phyloP scores from a whole-genome alignment of 768 basidiomycete species.

The Panus rudis region DNA sequence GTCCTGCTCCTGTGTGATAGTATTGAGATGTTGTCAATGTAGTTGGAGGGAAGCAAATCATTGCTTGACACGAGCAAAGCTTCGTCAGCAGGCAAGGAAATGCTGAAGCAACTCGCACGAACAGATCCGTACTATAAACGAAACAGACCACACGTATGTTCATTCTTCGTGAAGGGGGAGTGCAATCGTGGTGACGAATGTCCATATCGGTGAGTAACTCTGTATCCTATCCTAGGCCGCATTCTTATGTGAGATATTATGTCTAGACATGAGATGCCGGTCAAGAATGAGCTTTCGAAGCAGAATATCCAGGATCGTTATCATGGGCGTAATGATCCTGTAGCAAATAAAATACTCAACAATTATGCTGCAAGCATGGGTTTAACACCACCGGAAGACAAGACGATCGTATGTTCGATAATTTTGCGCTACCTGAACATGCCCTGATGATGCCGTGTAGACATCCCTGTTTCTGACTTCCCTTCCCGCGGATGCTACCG shows the following conservation, averaged over 20 bases:
- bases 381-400: constrained; percentile 84
- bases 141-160: constrained; percentile 89
- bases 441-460: constrained; percentile 31
- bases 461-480: constrained; percentile 83
- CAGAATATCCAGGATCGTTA: constrained; percentile 95
- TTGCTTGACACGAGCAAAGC: constrained; percentile 54
- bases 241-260: not conserved
- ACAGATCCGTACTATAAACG: constrained; percentile 97
- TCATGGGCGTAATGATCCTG: constrained; percentile 89
- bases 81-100: constrained; percentile 84
- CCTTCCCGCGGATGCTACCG: constrained; percentile 62
- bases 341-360: constrained; percentile 83
- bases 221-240: not conserved
- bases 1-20: not conserved
- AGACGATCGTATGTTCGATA: constrained; percentile 59
- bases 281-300: constrained; percentile 73
- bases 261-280: constrained; percentile 79
- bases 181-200: constrained; percentile 90
- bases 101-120: constrained; percentile 91
- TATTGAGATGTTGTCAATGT: constrained; percentile 3
- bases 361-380: constrained; percentile 78
- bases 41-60: constrained; percentile 71
- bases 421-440: not conserved
- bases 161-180: constrained; percentile 93
- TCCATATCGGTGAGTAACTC: constrained; percentile 63